Evolutionary conservation across 2,329 filamentous ascomycete species (phyloP), one percentile per base, ranked within the genome.

Genomic region (Alternaria rosae): DNA sequence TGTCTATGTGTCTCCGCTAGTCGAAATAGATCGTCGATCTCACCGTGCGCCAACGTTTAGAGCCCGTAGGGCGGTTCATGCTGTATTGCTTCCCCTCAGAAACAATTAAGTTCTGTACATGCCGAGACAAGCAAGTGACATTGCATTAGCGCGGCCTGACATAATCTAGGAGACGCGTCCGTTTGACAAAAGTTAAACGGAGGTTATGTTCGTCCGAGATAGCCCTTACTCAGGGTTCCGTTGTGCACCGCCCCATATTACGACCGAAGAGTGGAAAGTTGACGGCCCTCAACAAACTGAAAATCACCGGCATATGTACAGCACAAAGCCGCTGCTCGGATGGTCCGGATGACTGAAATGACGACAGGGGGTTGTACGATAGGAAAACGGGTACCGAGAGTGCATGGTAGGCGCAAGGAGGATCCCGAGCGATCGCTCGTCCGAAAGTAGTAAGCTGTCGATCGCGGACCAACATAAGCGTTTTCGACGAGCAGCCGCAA

Each of bases 351-450:
- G 12, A 12, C 9, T 21, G 20, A 13, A 17, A 25, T 20, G 30
- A 21, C 28, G 23, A 21, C 30, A 51, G 20, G 28, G 47, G 47
- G 13, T 51, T 38, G 30, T 35, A 38, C 47, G 15, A 21, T 32
- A 32, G 47, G 47, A 32, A 21, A 28, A 20, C 43, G 42, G 17
- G 50, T 47, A 47, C 41, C 43, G 43, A 59, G 30, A 17, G 8
- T 23, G 44, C 35, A 26, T 20, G 51, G 57, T 51, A 26, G 15
- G 45, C 52, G 25, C n/a, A 35, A 43, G 13, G 51, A 59, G 23
- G 11, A 26, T 38, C 23, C 57, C 57, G 52, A 51, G 57, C 57
- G 52, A 60, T 44, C 42, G 17, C 32, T 56, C 44, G 57, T 60
- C 57, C 53, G 44, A 8, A 51, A 60, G 26, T 9, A 50, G 52